phyloP scores from a whole-genome alignment of 257 asterid species.

The Coffea canephora region DNA sequence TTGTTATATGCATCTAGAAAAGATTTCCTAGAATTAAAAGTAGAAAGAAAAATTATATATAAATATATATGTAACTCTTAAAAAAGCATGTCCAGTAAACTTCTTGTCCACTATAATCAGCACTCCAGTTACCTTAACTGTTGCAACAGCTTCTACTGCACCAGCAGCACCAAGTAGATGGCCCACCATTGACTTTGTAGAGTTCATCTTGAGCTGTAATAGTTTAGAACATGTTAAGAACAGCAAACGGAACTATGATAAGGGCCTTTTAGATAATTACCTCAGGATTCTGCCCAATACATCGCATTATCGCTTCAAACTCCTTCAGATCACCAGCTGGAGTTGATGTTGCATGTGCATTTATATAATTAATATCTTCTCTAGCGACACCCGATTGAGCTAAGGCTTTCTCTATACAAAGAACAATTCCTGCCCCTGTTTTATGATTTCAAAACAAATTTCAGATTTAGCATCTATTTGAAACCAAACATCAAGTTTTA shows the following conservation, averaged over 20 bases:
- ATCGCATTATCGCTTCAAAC: slow-evolving; percentile 70
- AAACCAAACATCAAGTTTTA: not conserved
- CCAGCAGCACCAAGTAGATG: slow-evolving; percentile 99
- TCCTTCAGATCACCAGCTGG: slow-evolving; percentile 95
- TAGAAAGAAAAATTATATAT: not conserved
- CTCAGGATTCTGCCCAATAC: slow-evolving; percentile 92
- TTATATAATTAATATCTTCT: slow-evolving; percentile 89
- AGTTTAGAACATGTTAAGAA: not conserved
- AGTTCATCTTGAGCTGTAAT: slow-evolving; percentile 41
- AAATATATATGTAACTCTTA: too few species aligned
- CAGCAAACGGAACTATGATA: not conserved
- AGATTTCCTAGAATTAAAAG: not conserved
- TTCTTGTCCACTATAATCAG: not conserved
- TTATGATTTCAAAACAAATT: not conserved
- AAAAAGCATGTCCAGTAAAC: too few species aligned
- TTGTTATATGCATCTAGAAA: not conserved
- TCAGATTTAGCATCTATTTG: not conserved
- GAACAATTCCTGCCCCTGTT: slow-evolving; percentile 64
- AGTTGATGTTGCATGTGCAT: slow-evolving; percentile 99
- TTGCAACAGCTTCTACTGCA: slow-evolving; percentile 94
- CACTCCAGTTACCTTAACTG: slow-evolving; percentile 61
- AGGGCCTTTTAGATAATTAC: slow-evolving; percentile 21
- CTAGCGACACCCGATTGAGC: slow-evolving; percentile 84
- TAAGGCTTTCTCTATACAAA: slow-evolving; percentile 90
- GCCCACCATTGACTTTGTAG: slow-evolving; percentile 96